Evolutionary conservation across 768 basidiomycete genomes (phyloP).

Genomic region (Hypholoma fasciculare): DNA sequence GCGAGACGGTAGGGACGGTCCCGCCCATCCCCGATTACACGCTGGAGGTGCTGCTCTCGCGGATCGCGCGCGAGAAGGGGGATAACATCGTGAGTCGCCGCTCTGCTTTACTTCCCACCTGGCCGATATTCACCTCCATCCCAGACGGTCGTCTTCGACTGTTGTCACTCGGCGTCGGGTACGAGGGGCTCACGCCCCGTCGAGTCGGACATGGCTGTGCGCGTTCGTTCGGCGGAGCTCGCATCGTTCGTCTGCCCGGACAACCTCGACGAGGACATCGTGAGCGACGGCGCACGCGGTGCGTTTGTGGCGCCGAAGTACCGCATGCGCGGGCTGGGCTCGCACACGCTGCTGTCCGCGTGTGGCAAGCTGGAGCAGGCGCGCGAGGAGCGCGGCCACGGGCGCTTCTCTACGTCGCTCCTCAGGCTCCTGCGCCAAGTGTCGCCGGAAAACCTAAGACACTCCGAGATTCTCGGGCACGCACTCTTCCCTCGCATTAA

Average conservation of each 20-base stretch:
- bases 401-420: conserved; percentile 10
- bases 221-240: not conserved
- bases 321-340: not conserved
- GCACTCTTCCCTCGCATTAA: conserved; percentile 2
- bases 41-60: not conserved
- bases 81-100: conserved; percentile 2
- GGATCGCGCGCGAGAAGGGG: not conserved
- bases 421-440: conserved; percentile 4
- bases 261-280: conserved; percentile 6
- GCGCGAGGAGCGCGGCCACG: conserved; percentile 1
- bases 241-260: not conserved
- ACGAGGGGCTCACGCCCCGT: conserved; percentile 1
- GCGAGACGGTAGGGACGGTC: not conserved
- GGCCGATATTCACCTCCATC: not conserved
- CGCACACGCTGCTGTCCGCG: conserved; percentile 13
- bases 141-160: conserved; percentile 14
- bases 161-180: conserved; percentile 13
- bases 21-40: not conserved
- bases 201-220: not conserved
- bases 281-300: not conserved
- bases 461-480: conserved; percentile 6
- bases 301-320: not conserved
- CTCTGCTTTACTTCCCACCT: not conserved
- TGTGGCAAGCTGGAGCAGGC: conserved; percentile 9
- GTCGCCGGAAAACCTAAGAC: conserved; percentile 3